Conservation (phyloP, 257 asterid species). For the Jasminum sambac region DNA sequence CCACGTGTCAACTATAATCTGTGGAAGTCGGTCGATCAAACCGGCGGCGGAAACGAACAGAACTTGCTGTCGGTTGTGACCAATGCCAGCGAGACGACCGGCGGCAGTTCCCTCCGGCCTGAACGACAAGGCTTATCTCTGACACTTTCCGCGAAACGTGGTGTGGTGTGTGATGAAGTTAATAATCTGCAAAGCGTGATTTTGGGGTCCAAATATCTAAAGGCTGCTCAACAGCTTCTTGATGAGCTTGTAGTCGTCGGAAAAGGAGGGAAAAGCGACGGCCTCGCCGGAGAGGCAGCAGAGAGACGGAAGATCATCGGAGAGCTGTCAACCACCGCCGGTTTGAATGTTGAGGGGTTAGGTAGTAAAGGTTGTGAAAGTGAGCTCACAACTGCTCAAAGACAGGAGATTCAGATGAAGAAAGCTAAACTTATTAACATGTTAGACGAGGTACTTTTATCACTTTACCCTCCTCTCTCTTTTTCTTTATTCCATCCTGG, state of each 20-base stretch:
- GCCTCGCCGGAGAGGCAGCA: conserved; percentile 8
- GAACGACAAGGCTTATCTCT: conserved; percentile 55
- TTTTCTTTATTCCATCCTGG: background rate
- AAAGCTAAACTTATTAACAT: conserved; percentile 65
- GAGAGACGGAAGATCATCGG: conserved; percentile 30
- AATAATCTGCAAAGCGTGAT: conserved; percentile 35
- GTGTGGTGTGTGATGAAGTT: conserved; percentile 31
- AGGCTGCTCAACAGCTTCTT: conserved; percentile 61
- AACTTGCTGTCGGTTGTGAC: conserved; percentile 23
- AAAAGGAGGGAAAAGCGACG: conserved; percentile 19
- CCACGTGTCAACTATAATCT: conserved; percentile 33
- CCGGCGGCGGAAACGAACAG: conserved; percentile 22
- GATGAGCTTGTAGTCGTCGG: conserved; percentile 66
- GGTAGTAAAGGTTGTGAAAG: conserved; percentile 15
- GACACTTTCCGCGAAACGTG: conserved; percentile 54
- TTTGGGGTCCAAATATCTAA: conserved; percentile 59
- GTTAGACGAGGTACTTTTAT: conserved; percentile 67
- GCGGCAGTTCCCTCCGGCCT: conserved; percentile 16
- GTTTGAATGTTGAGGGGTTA: conserved; percentile 8
- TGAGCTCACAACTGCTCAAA: conserved; percentile 61
- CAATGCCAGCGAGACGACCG: background rate
- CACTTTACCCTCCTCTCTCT: background rate
- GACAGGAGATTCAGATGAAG: conserved; percentile 80
- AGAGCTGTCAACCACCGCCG: conserved; percentile 17
- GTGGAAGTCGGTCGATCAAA: conserved; percentile 26